Percentiles rank a stretch among this genome's conserved stretches.
Conservation (phyloP, 306 rosid species). For the Prinsepia uniflora region DNA sequence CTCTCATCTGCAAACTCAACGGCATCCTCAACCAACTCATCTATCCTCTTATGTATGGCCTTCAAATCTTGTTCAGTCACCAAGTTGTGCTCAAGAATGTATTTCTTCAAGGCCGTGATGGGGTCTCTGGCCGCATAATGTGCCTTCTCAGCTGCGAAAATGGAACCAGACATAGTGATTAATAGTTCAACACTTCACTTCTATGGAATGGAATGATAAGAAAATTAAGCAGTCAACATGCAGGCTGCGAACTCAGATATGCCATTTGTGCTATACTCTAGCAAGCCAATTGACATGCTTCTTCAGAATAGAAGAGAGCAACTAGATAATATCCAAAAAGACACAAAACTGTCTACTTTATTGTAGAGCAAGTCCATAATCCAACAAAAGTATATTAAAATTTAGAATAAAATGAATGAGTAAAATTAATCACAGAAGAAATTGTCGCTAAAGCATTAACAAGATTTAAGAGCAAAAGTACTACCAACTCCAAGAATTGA, state of each 20-base stretch:
- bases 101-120: constrained; percentile 70
- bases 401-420: not conserved
- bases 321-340: not conserved
- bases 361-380: not conserved
- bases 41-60: constrained; percentile 75
- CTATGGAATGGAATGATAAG: not conserved
- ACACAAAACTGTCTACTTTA: constrained; percentile 1
- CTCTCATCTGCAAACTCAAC: constrained; percentile 91
- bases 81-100: constrained; percentile 65
- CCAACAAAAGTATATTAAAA: not conserved
- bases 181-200: constrained; percentile 6
- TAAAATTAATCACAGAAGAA: not conserved
- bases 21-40: constrained; percentile 69
- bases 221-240: constrained; percentile 1
- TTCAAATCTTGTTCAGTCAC: constrained; percentile 74
- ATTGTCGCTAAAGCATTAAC: not conserved
- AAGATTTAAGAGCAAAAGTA: not conserved
- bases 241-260: not conserved
- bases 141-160: constrained; percentile 86
- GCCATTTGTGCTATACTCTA: not conserved
- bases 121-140: constrained; percentile 91
- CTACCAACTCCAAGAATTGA: constrained; percentile 8
- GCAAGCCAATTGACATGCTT: no score
- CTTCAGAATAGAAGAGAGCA: not conserved
- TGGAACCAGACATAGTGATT: constrained; percentile 6